Conservation (phyloP, 2,329 filamentous ascomycete genomes). For the Penicillium sp. region DNA sequence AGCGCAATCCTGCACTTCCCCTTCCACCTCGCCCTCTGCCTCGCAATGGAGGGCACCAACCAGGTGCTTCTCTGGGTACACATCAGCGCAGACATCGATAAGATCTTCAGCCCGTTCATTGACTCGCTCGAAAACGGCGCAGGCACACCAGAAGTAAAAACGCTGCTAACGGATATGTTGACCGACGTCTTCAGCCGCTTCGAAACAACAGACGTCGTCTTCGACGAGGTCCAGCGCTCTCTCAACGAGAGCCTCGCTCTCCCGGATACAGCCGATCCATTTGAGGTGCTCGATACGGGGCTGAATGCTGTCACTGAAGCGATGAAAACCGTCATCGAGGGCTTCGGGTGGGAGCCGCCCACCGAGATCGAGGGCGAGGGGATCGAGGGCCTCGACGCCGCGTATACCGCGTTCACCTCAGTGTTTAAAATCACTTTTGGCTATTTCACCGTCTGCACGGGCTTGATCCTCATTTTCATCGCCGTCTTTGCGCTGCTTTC, state of each 20-base stretch:
- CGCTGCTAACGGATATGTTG: background rate
- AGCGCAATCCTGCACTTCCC: conserved; percentile 3
- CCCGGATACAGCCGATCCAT: background rate
- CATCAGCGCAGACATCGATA: background rate
- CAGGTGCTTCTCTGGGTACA: background rate
- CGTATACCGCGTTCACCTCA: background rate
- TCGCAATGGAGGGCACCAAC: background rate
- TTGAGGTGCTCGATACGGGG: background rate
- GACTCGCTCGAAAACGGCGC: background rate
- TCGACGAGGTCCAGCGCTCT: background rate
- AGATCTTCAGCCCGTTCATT: background rate
- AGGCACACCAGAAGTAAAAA: background rate
- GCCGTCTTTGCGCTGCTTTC: conserved; percentile 1
- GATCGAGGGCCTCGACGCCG: background rate
- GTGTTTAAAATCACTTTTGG: background rate
- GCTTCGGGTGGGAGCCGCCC: conserved; percentile 1
- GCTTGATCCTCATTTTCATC: background rate
- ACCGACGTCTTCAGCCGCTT: background rate
- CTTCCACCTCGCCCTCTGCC: background rate
- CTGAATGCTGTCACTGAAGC: background rate
- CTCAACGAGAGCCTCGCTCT: background rate
- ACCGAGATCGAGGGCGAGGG: background rate
- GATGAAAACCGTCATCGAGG: background rate
- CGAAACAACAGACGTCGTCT: background rate
- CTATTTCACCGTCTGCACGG: background rate